Base-by-base conservation (phyloP, 306 rosid genomes). In the Cucumis cinereus region DNA sequence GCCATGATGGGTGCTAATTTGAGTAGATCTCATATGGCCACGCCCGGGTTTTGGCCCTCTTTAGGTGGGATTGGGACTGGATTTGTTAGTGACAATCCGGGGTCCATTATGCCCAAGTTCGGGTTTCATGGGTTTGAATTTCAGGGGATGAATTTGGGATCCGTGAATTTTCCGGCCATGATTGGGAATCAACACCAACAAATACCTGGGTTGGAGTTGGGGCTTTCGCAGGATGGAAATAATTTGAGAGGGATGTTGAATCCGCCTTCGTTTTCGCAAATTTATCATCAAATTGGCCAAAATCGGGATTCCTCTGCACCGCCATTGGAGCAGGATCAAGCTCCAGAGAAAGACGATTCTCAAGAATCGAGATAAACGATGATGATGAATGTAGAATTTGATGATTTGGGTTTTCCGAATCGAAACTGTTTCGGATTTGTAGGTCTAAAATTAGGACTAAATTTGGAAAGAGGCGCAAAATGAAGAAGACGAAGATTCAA, bases 171-270 rank as follows among this genome's bases (percentile, higher is more conserved):
- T 24, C 79, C 86, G 23, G 54, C 83, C 16, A 53, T 70, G 28
- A 61, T 79, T 60, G 81, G 57, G 35, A 84, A 81, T 41, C 81
- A 80, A 15, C 82, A 80, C 6, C 86, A 61, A n/a, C 68, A 86
- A 64, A 75, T 77, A 36, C 90, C 88, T 5, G 88, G 88, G 53
- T 58, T 84, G 55, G 90, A 87, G 55, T 83, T 87, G 8, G 90
- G 90, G 28, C 82, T 87, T 11, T 82, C 88, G 7, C 86, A 87
- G 71, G 90, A 84, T 30, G 88, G 83, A 52, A 84, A 82, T 30
- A 83, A 84, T 72, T 17, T 50, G 6, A 19, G 76, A 53, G 84
- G 86, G 82, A 35, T 87, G 62, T 43, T 84, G 62, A 77, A 80
- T 74, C 75, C 90, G 14, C 83, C 85, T 36, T 74, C 82, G 43